Conservation (phyloP, 2,329 filamentous ascomycete genomes). For the Aspergillus uvarum region DNA sequence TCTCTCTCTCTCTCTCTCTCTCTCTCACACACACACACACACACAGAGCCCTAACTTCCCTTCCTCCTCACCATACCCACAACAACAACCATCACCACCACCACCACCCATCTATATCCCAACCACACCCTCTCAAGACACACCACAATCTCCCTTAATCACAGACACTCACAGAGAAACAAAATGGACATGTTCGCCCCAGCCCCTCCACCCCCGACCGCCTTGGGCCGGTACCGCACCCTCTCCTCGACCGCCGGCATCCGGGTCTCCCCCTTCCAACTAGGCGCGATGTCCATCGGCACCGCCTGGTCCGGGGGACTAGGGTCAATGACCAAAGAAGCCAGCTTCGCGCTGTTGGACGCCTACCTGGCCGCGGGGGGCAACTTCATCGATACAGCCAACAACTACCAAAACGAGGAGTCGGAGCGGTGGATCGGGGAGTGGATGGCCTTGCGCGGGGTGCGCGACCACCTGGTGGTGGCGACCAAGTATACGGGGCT, state of each 20-base stretch:
- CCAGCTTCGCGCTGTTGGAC: conserved; percentile 63
- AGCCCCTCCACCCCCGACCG: conserved; percentile 56
- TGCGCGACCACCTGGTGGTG: conserved; percentile 67
- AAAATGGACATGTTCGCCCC: conserved; percentile 28
- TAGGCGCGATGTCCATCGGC: conserved; percentile 38
- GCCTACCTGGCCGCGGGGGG: conserved; percentile 63
- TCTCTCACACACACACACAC: too few species aligned
- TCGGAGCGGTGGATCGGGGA: conserved; percentile 66
- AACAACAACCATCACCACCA: neutral
- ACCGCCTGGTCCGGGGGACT: conserved; percentile 38
- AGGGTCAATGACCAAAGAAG: conserved; percentile 45
- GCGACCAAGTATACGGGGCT: conserved; percentile 63
- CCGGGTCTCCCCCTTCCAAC: conserved; percentile 60
- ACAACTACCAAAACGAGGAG: conserved; percentile 64
- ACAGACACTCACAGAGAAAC: neutral
- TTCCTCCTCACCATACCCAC: neutral
- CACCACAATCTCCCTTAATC: neutral
- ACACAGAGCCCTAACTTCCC: neutral
- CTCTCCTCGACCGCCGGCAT: conserved; percentile 65
- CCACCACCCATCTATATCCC: too few species aligned
- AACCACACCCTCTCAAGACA: neutral
- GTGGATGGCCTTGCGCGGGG: conserved; percentile 63
- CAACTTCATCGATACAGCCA: conserved; percentile 71
- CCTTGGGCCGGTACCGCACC: conserved; percentile 63
- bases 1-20: neutral